Conservation (phyloP, 345 rosid genomes). For the Adansonia digitata region DNA sequence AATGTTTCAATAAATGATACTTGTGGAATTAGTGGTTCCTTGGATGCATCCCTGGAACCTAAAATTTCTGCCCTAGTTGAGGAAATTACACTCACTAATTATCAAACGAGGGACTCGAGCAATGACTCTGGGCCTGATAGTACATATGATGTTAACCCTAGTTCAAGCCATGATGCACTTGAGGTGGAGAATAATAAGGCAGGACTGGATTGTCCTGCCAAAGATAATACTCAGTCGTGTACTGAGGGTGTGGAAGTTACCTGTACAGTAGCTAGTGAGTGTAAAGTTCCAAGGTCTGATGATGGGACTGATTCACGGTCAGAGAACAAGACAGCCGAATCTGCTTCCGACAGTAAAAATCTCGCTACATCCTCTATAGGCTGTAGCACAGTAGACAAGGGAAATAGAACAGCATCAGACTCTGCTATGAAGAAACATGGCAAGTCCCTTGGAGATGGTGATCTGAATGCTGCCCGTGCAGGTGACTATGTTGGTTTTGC, state of each 20-base stretch:
- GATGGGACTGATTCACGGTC: constrained; percentile 16
- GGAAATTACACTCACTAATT: constrained; percentile 10
- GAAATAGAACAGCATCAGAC: neutral
- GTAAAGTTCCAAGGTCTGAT: neutral
- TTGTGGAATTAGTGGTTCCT: constrained; percentile 19
- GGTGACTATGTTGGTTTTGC: constrained; percentile 10
- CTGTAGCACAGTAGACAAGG: neutral
- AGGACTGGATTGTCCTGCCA: constrained; percentile 15
- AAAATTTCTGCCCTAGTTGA: constrained; percentile 10
- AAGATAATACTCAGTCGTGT: constrained; percentile 13
- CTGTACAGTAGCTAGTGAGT: neutral
- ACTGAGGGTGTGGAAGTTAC: constrained; percentile 1
- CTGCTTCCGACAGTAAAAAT: constrained; percentile 14
- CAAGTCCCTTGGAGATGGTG: neutral
- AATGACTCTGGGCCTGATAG: constrained; percentile 15
- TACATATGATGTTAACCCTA: neutral
- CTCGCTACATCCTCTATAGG: neutral
- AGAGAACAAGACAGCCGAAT: constrained; percentile 15
- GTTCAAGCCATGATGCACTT: neutral
- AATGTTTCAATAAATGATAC: constrained; percentile 20
- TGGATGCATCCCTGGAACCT: constrained; percentile 22
- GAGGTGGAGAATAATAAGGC: constrained; percentile 14
- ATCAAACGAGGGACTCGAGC: constrained; percentile 16
- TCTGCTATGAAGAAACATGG: neutral
- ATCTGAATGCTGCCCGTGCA: neutral